Evolutionary conservation across 2,329 filamentous ascomycete species (phyloP).

Genomic region (Aspergillus caelatus): DNA sequence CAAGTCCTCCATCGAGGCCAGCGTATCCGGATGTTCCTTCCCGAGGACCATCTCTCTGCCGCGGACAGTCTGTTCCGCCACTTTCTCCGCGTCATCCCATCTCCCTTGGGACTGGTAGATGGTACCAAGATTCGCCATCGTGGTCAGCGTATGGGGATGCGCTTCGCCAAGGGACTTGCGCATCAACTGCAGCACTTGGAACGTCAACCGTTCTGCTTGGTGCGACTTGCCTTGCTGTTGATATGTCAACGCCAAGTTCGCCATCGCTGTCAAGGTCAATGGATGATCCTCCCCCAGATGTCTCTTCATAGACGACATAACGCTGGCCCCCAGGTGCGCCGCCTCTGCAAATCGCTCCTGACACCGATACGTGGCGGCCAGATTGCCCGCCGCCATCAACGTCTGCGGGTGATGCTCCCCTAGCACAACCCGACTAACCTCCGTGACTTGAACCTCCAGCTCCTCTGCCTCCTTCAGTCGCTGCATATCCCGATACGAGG

Average conservation of each 20-base stretch:
- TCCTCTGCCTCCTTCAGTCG: constrained; percentile 15
- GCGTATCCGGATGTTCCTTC: constrained; percentile 9
- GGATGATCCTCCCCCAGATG: constrained; percentile 7
- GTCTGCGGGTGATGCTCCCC: constrained; percentile 16
- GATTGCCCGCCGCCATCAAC: constrained; percentile 11
- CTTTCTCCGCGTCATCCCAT: constrained; percentile 11
- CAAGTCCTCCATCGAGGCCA: constrained; percentile 11
- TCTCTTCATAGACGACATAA: constrained; percentile 6
- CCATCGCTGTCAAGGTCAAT: constrained; percentile 12
- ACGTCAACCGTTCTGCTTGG: constrained; percentile 7
- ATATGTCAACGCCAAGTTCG: constrained; percentile 12
- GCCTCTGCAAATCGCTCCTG: constrained; percentile 11
- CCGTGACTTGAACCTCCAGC: constrained; percentile 10
- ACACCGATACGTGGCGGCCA: constrained; percentile 11
- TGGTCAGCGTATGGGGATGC: constrained; percentile 12
- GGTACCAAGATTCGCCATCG: constrained; percentile 9
- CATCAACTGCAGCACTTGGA: constrained; percentile 11
- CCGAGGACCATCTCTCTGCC: constrained; percentile 11
- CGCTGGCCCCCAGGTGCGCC: constrained; percentile 3
- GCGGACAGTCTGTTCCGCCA: constrained; percentile 4
- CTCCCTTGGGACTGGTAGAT: constrained; percentile 15
- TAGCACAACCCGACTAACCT: constrained; percentile 7
- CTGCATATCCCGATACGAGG: constrained; percentile 9
- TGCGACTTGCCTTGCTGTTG: constrained; percentile 6
- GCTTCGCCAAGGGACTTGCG: constrained; percentile 2